Percentiles rank a stretch among this genome's conserved stretches.
Conservation (phyloP, 2,329 filamentous ascomycete species). For the Geosmithia putterillii region DNA sequence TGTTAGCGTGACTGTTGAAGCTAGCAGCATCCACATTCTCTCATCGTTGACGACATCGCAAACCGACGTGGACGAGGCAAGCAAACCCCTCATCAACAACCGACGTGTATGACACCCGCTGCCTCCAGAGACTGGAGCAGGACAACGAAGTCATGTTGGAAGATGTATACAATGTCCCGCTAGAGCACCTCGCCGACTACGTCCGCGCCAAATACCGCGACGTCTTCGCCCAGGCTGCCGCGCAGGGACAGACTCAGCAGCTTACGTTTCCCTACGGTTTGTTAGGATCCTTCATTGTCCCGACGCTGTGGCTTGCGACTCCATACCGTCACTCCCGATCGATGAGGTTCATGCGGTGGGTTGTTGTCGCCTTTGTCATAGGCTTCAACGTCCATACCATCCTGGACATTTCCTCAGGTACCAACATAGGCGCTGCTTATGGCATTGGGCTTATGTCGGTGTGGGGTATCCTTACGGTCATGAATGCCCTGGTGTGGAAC, state of each 20-base stretch:
- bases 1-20: too few species aligned
- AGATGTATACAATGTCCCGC: not conserved
- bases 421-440: conserved; percentile 38
- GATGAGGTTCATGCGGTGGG: conserved; percentile 36
- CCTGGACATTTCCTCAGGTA: conserved; percentile 30
- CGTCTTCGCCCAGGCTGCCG: conserved; percentile 20
- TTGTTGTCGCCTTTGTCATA: conserved; percentile 30
- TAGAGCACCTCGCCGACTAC: conserved; percentile 10
- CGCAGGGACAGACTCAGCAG: conserved; percentile 27
- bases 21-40: not conserved
- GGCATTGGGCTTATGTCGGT: conserved; percentile 32
- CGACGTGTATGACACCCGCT: not conserved
- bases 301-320: conserved; percentile 41
- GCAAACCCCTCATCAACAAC: not conserved
- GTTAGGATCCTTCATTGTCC: conserved; percentile 33
- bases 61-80: not conserved
- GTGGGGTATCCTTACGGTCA: conserved; percentile 37
- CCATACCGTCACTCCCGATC: conserved; percentile 37
- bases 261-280: conserved; percentile 41
- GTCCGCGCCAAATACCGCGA: conserved; percentile 19
- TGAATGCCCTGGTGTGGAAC: conserved; percentile 39
- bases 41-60: not conserved
- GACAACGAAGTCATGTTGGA: not conserved
- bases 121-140: not conserved
- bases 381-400: conserved; percentile 30